Base-by-base conservation (phyloP, 2,329 filamentous ascomycete species). In the Diaporthe ampelina region DNA sequence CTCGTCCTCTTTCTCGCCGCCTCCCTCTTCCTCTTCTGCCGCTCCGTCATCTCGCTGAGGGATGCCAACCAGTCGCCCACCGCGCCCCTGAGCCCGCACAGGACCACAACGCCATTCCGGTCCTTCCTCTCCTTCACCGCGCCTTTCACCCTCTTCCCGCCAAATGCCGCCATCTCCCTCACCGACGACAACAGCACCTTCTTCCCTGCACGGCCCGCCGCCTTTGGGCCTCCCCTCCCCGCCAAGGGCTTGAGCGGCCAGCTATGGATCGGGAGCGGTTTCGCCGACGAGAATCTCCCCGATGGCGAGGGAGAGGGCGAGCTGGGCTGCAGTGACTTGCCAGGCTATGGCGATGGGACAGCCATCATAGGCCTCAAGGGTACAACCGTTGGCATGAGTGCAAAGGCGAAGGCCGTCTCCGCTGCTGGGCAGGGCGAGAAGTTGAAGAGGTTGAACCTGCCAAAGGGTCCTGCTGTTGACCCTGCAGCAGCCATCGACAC, bases 111-210 rank as follows among this genome's bases (percentile, higher is more conserved):
- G 10, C 37, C 74, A 9, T 82, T 92, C 63, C 85, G 85, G 73
- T 86, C 89, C 52, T 85, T 94, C 77, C 91, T 94, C 83, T 92
- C 92, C 77, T 94, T 94, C 83, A 91, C 91, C 74, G 88, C 92
- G 7, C 93, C 95, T 0, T 94, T 95, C 77, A 95, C 94, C 26
- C 91, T 99, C 29, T 99, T 99, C 82, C 95, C 96, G 6, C 95
- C 95, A 4, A 98, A 97, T 77, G 97, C 97, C 63, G 94, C 97
- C 79, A 98, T 99, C 82, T 98, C 94, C 83, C 89, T 99, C 76
- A 98, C 95, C 80, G 95, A 98, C 83, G 97, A 99, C 84, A 99
- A 99, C 84, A 98, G 95, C 78, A 99, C 97, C 17, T 97, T 97
- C 78, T 99, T 99, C 85, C 89, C 97, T 72, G 95, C 97, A 57